These are phyloP conservation scores for Globisporangium megalacanthum DNA, from an alignment of 352 stramenopile species.

Conservation along the genomic window DNA sequence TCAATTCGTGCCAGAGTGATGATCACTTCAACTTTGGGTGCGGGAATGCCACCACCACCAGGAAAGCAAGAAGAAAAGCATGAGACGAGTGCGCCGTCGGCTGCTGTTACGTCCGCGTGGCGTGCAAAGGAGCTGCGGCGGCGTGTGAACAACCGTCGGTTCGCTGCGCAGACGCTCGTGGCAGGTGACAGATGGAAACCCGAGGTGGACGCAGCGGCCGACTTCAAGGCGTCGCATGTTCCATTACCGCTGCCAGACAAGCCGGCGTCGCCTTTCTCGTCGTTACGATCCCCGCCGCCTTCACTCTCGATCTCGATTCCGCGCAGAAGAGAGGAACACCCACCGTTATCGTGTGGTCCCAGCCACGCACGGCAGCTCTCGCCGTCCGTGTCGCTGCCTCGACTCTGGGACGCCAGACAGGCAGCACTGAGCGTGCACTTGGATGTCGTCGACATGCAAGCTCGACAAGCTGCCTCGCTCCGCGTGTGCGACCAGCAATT, in stretches of 20 bases:
- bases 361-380: not conserved
- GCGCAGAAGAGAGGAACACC: not conserved
- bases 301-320: not conserved
- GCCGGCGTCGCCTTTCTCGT: not conserved
- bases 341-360: no score
- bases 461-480: slow-evolving; percentile 33
- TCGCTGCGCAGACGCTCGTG: slow-evolving; percentile 12
- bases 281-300: not conserved
- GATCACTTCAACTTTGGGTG: not conserved
- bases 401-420: slow-evolving; percentile 28
- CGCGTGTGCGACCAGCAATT: slow-evolving; percentile 56
- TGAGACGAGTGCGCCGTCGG: not conserved
- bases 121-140: slow-evolving; percentile 45
- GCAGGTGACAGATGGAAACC: not conserved
- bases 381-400: slow-evolving; percentile 23
- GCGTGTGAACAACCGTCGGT: slow-evolving; percentile 39
- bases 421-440: slow-evolving; percentile 45
- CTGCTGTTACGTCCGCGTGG: slow-evolving; percentile 10
- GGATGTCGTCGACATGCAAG: slow-evolving; percentile 46
- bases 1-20: not conserved
- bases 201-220: not conserved
- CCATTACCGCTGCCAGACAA: not conserved
- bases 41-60: not conserved
- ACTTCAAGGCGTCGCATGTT: not conserved
- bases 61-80: not conserved